A percentile compares a stretch with the other conserved stretches of the same genome.
Conservation (phyloP, 2,329 filamentous ascomycete species). For the Blumeria hordei region DNA sequence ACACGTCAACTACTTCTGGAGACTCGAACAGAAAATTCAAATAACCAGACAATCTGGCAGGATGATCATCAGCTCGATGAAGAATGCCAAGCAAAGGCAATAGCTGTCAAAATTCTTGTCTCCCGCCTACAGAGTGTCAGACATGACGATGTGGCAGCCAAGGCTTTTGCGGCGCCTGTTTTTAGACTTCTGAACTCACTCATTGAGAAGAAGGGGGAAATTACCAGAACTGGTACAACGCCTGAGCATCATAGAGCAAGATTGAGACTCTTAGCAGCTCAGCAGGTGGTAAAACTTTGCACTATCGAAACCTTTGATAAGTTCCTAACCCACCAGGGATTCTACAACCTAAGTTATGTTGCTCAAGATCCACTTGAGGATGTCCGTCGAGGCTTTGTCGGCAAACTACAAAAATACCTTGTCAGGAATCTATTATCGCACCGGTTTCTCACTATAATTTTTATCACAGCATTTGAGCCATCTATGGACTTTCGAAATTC, state of each 20-base stretch:
- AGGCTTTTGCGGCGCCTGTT: conserved; percentile 39
- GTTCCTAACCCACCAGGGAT: conserved; percentile 44
- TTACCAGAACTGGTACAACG: conserved; percentile 51
- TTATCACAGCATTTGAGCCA: conserved; percentile 81
- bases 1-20: conserved; percentile 51
- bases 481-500: conserved; percentile 44
- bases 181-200: conserved; percentile 60
- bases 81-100: conserved; percentile 60
- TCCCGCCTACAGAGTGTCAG: conserved; percentile 49
- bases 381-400: conserved; percentile 58
- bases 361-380: conserved; percentile 52
- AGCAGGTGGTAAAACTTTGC: conserved; percentile 64
- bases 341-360: conserved; percentile 60
- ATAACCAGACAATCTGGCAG: conserved; percentile 38
- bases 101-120: conserved; percentile 64
- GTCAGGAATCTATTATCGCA: conserved; percentile 42
- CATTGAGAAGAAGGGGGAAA: conserved; percentile 51
- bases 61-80: conserved; percentile 46
- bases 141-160: conserved; percentile 25
- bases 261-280: conserved; percentile 61
- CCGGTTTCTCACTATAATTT: conserved; percentile 75
- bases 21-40: conserved; percentile 36
- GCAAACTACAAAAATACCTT: conserved; percentile 77
- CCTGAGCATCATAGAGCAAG: conserved; percentile 55
- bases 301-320: conserved; percentile 53